These are phyloP conservation scores for Hyphopichia fennica DNA, from an alignment of 1,139 yeast species.

Conservation along the genomic window DNA sequence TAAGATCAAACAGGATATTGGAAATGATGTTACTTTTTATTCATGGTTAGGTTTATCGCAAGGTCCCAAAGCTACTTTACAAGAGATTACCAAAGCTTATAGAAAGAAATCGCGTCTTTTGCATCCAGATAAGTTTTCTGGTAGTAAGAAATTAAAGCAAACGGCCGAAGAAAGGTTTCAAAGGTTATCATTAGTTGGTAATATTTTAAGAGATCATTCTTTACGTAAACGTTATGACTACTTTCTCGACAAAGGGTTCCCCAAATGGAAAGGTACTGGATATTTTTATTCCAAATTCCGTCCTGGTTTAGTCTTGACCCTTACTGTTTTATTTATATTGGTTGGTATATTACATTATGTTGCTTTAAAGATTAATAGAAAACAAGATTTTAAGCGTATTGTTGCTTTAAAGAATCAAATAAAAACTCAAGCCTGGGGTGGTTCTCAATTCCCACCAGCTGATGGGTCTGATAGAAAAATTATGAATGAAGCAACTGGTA, in stretches of 20 bases:
- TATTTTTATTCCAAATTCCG: constrained; percentile 55
- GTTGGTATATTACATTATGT: constrained; percentile 61
- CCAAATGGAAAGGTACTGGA: constrained; percentile 64
- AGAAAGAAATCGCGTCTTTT: constrained; percentile 66
- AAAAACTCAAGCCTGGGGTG: constrained; percentile 60
- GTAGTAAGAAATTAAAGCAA: constrained; percentile 42
- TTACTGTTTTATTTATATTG: constrained; percentile 48
- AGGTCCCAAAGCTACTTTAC: constrained; percentile 55
- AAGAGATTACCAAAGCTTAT: constrained; percentile 74
- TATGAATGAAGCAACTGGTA: constrained; percentile 42
- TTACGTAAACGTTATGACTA: constrained; percentile 80
- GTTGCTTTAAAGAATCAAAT: constrained; percentile 50
- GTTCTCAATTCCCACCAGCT: constrained; percentile 46
- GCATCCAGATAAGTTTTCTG: constrained; percentile 79
- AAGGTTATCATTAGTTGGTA: constrained; percentile 70
- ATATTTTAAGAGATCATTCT: constrained; percentile 63
- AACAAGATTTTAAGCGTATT: constrained; percentile 63
- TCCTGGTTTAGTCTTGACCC: constrained; percentile 59
- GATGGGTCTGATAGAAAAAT: constrained; percentile 49
- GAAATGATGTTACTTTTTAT: constrained; percentile 66
- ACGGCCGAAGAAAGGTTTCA: constrained; percentile 63
- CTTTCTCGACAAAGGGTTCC: constrained; percentile 83
- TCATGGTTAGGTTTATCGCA: constrained; percentile 55
- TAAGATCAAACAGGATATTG: constrained; percentile 63
- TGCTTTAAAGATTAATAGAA: constrained; percentile 53